Conservation (phyloP, 805 yeast species). For the Yamadazyma laniorum region DNA sequence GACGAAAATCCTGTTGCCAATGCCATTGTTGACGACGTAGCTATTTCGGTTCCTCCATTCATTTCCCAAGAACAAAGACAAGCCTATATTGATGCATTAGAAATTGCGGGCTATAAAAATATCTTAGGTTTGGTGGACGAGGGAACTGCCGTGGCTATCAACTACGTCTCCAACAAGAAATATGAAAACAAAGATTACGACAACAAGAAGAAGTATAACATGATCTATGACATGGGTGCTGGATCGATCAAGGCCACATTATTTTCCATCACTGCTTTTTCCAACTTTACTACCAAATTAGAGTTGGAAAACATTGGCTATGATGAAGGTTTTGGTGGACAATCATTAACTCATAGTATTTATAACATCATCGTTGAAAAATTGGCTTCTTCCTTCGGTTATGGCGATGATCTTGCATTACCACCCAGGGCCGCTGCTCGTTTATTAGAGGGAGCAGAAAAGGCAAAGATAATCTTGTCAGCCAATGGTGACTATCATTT, state of each 20-base stretch:
- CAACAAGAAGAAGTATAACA: slow-evolving; percentile 50
- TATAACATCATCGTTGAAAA: slow-evolving; percentile 58
- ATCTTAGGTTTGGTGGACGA: slow-evolving; percentile 77
- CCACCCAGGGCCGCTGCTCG: slow-evolving; percentile 63
- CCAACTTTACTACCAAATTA: slow-evolving; percentile 43
- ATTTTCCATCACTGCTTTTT: slow-evolving; percentile 55
- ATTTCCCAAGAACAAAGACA: slow-evolving; percentile 63
- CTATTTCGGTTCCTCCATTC: slow-evolving; percentile 74
- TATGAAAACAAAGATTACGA: slow-evolving; percentile 33
- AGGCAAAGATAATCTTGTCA: slow-evolving; percentile 80
- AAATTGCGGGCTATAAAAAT: slow-evolving; percentile 58
- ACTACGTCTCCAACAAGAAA: slow-evolving; percentile 62
- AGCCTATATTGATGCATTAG: slow-evolving; percentile 71
- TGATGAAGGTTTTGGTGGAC: slow-evolving; percentile 74
- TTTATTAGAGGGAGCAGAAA: slow-evolving; percentile 80
- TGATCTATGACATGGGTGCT: slow-evolving; percentile 90
- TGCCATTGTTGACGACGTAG: slow-evolving; percentile 59
- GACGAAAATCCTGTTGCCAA: slow-evolving; percentile 49
- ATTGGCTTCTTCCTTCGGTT: slow-evolving; percentile 45
- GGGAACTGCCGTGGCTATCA: slow-evolving; percentile 87
- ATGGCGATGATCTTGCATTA: slow-evolving; percentile 39
- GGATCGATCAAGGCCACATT: slow-evolving; percentile 87
- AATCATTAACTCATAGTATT: slow-evolving; percentile 62
- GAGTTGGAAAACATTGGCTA: slow-evolving; percentile 72
- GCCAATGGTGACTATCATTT: slow-evolving; percentile 82